Base-by-base conservation (phyloP, 768 basidiomycete genomes). In the Amanita pseudoporphyria region DNA sequence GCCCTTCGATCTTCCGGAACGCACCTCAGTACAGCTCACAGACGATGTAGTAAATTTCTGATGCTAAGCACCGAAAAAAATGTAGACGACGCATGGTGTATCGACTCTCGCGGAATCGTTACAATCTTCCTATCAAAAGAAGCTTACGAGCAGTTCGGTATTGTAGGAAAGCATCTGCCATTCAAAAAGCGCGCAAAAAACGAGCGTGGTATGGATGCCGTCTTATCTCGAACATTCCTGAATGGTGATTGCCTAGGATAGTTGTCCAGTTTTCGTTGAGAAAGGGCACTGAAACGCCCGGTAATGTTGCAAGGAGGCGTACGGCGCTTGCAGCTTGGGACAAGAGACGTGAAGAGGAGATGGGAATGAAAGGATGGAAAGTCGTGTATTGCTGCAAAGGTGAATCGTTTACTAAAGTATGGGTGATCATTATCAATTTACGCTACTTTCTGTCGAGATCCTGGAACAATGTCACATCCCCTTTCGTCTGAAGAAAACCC, bases 71-170 rank as follows among this genome's bases (percentile, higher is more conserved):
- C 58, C 3, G 55, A 62, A 21, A 57, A 59, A 30, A 53, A 61
- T 28, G 58, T 58, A 5, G 75, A 79, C 26, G 83, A 85, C 52
- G 71, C 70, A 2, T 88, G 87, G 86, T 84, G 81, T 57, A 67
- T 86, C 49, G 84, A 87, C 56, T 67, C 72, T 2, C 74, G 81
- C 14, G 79, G 81, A 3, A 55, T 79, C 38, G 62, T 87, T 52
- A 79, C 79, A 0, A 60, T 86, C 16, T 76, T 67, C 21, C 68
- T 81, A 5, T 68, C 69, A 37, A 80, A 79, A 60, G 65, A 67
- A 14, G 76, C 77, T 0, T 86, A 86, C 58, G 73, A 84, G 54
- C 62, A 63, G 6, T 69, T 86, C 6, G 83, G 85, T 1, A 56
- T 86, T 14, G 68, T 77, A 0, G 85, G 87, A 4, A 63, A 64